Evolutionary conservation across 257 asterid genomes (phyloP).

Genomic region (Cruciata laevipes): DNA sequence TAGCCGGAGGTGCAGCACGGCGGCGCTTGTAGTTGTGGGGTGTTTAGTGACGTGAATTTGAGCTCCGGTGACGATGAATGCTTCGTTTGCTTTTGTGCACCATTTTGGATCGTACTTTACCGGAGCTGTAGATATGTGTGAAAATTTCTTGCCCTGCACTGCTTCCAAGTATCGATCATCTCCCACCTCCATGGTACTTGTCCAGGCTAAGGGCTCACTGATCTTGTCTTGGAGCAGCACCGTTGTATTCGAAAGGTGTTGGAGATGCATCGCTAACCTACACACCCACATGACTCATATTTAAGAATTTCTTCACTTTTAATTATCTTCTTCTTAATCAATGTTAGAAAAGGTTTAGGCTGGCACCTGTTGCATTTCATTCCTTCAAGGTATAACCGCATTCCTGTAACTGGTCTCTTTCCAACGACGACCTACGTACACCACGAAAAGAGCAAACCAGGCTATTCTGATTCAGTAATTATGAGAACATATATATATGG

Average conservation of each 20-base stretch:
- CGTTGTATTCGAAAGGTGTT: slow-evolving; percentile 56
- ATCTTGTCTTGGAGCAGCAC: slow-evolving; percentile 38
- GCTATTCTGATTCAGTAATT: not conserved
- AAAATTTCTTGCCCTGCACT: slow-evolving; percentile 65
- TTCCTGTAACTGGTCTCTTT: slow-evolving; percentile 71
- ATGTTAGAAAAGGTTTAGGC: too few relatives aligned
- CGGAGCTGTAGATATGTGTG: slow-evolving; percentile 70
- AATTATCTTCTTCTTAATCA: too few relatives aligned
- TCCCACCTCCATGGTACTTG: slow-evolving; percentile 44
- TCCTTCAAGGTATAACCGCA: slow-evolving; percentile 82
- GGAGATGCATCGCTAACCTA: slow-evolving; percentile 76
- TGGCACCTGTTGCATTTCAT: slow-evolving; percentile 61
- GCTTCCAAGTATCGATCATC: slow-evolving; percentile 54
- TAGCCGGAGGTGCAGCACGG: slow-evolving; percentile 57
- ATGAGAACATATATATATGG: too few relatives aligned
- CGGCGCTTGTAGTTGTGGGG: slow-evolving; percentile 17
- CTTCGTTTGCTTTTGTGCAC: slow-evolving; percentile 25
- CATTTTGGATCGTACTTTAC: slow-evolving; percentile 60
- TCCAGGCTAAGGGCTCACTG: slow-evolving; percentile 29
- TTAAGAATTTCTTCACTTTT: too few relatives aligned
- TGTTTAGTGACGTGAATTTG: slow-evolving; percentile 54
- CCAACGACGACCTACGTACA: slow-evolving; percentile 60
- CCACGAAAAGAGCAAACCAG: not conserved
- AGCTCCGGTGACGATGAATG: slow-evolving; percentile 79
- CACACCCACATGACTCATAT: too few relatives aligned